Evolutionary conservation across 148 eudicot species (phyloP), one percentile per base, ranked within the genome.

Genomic region (Selenicereus undatus): DNA sequence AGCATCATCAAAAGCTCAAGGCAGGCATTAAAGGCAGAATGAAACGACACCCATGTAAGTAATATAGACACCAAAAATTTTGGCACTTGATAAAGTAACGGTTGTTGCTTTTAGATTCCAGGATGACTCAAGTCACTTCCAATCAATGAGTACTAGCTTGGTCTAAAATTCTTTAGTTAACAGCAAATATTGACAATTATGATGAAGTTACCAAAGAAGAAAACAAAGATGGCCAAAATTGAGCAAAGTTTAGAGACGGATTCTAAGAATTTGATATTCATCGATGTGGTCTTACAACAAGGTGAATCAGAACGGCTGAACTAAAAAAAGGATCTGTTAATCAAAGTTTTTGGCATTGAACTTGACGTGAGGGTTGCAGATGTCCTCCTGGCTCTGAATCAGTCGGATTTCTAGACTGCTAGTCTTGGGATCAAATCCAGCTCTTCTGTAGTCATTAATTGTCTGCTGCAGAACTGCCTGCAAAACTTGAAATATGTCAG

Each of bases 361-460:
- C 77, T 85, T 91, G 83, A 95, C 86, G 80, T 93, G 84, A 20
- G 98, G 96, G 80, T 91, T 86, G 82, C 94, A 90, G 76, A 95
- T 91, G 73, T 89, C 96, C 43, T 90, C 98, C 79, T 88, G 97
- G 87, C 94, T 93, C 80, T 95, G 98, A 74, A 91, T 88, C 84
- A 95, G 82, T 77, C 98, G 92, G 81, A 95, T 91, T 85, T 95
- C 98, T 82, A 95, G 90, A 86, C 98, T 95, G 89, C 96, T 95
- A 16, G 94, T 88, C 73, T 86, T 86, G 74, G 90, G 90, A 80
- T 95, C 92, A 78, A 88, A 91, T 71, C 98, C 97, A 68, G 88
- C 94, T 43, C 26, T 77, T 76, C 80, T 80, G 81, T 95, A 95
- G 86, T 93, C 98, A 11, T 81, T 78, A 30, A 91, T 62, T 36